These are phyloP conservation scores for Citrus trifoliata DNA, from an alignment of 345 rosid species.

Conservation along the genomic window DNA sequence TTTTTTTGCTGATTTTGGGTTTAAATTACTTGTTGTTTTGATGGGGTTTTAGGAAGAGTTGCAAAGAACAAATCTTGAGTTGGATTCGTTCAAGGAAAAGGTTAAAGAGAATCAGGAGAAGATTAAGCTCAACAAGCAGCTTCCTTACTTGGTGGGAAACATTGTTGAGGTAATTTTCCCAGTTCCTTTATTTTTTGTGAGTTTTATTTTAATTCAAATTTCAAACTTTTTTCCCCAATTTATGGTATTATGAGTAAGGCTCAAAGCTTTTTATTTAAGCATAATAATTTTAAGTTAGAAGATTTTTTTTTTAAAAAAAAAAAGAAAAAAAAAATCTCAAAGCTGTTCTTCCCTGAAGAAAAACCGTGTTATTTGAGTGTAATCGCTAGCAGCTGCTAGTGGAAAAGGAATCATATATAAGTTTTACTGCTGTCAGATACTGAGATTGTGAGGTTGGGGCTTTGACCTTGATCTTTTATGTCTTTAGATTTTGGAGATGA, in stretches of 20 bases:
- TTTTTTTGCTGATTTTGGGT: neutral
- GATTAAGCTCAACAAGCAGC: conserved; percentile 97
- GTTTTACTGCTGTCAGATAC: too few relatives aligned
- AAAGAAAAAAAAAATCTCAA: neutral
- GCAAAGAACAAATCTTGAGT: conserved; percentile 82
- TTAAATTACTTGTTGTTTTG: neutral
- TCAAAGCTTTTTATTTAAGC: neutral
- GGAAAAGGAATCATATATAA: too few relatives aligned
- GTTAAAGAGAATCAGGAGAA: conserved; percentile 97
- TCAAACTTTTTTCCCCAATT: neutral
- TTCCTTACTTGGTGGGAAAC: conserved; percentile 98
- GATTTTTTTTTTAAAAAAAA: neutral
- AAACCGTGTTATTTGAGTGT: too few relatives aligned
- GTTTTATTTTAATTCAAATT: neutral
- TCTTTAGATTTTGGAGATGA: conserved; percentile 89
- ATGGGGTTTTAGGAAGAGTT: conserved; percentile 61
- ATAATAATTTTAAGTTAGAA: neutral
- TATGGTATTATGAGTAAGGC: neutral
- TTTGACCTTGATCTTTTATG: neutral
- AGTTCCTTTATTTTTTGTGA: too few relatives aligned
- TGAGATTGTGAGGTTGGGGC: too few relatives aligned
- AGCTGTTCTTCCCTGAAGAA: neutral
- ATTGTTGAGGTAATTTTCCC: conserved; percentile 74
- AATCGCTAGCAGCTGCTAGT: too few relatives aligned
- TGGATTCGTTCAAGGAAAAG: conserved; percentile 91